Evolutionary conservation across 768 basidiomycete genomes (phyloP).

Genomic region (Pleurotus tuoliensis): DNA sequence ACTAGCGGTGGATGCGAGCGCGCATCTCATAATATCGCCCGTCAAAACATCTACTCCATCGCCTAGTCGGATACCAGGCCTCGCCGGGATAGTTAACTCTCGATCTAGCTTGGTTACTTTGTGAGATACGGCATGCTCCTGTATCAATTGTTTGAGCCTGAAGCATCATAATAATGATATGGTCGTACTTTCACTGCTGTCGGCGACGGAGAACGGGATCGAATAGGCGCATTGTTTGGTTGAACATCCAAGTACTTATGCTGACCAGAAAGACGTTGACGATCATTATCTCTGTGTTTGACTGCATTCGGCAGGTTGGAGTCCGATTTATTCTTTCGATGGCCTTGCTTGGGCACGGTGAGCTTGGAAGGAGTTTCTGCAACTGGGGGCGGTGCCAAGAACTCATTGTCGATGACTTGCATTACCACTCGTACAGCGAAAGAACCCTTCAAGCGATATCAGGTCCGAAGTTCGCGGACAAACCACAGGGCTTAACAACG

Average conservation of each 20-base stretch:
- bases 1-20: not conserved
- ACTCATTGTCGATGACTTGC: not conserved
- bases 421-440: not conserved
- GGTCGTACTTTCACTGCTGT: no score
- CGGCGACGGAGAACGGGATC: no score
- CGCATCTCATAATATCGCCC: not conserved
- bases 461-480: not conserved
- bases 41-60: conserved; percentile 1
- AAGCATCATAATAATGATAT: no score
- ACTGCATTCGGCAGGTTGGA: not conserved
- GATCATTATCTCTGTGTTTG: not conserved
- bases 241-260: not conserved
- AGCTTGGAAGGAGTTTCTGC: not conserved
- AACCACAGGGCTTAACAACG: not conserved
- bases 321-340: not conserved
- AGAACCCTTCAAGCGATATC: not conserved
- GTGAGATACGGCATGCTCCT: not conserved
- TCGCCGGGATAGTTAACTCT: not conserved
- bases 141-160: not conserved
- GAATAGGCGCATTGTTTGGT: no score
- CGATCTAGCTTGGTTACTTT: not conserved
- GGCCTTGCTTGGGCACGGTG: not conserved
- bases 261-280: not conserved
- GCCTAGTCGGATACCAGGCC: not conserved
- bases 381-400: not conserved